phyloP scores from a whole-genome alignment of 2,329 filamentous ascomycete genomes.

The Clonostachys sp. region DNA sequence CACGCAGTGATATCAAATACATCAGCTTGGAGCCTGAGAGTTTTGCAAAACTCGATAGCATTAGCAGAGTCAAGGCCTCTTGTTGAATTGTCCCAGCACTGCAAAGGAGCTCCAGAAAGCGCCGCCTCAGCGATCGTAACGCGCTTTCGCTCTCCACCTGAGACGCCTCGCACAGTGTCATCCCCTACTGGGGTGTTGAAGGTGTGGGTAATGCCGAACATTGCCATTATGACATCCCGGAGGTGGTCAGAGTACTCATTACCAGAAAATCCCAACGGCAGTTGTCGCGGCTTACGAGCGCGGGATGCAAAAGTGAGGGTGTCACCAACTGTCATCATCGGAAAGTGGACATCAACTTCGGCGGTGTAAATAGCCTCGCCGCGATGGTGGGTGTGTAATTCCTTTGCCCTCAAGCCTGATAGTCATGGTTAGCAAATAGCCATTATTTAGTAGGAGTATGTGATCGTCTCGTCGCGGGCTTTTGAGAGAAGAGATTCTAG shows the following conservation, averaged over 20 bases:
- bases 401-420: slow-evolving; percentile 14
- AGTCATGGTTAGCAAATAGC: too few species aligned
- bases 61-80: slow-evolving; percentile 48
- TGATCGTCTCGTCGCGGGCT: too few species aligned
- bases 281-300: slow-evolving; percentile 40
- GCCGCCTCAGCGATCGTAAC: slow-evolving; percentile 21
- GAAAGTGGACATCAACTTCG: slow-evolving; percentile 60
- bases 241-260: slow-evolving; percentile 38
- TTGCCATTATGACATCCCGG: slow-evolving; percentile 48
- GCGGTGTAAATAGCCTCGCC: slow-evolving; percentile 65
- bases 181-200: slow-evolving; percentile 48
- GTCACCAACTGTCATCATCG: slow-evolving; percentile 53
- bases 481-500: too few species aligned
- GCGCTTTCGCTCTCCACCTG: slow-evolving; percentile 41
- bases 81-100: slow-evolving; percentile 39
- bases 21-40: slow-evolving; percentile 41
- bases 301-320: slow-evolving; percentile 58
- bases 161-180: slow-evolving; percentile 47
- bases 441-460: too few species aligned
- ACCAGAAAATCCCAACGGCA: slow-evolving; percentile 37
- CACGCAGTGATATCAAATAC: slow-evolving; percentile 37
- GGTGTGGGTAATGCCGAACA: slow-evolving; percentile 49
- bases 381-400: slow-evolving; percentile 48
- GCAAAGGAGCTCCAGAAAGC: slow-evolving; percentile 14
- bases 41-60: slow-evolving; percentile 49